A percentile compares a stretch with the other conserved stretches of the same genome.
Evolutionary conservation across 1,139 yeast species (phyloP).

Genomic region (Debaryomyces udenii): DNA sequence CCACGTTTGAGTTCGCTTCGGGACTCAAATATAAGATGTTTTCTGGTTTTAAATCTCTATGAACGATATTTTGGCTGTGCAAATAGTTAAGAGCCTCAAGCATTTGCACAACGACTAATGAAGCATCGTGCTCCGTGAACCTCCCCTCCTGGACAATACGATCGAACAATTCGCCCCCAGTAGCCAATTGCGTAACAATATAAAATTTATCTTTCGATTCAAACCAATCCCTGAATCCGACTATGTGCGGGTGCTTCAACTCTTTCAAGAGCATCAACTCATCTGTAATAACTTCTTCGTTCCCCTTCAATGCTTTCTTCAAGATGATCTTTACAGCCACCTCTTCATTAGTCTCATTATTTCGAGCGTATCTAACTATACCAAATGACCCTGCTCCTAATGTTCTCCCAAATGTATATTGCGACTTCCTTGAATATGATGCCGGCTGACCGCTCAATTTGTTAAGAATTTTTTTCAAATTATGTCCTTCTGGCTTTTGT

Average conservation of each 20-base stretch:
- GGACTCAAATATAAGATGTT: conserved; percentile 69
- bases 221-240: conserved; percentile 84
- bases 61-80: conserved; percentile 77
- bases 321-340: conserved; percentile 87
- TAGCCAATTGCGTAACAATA: conserved; percentile 77
- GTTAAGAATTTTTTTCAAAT: conserved; percentile 42
- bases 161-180: conserved; percentile 91
- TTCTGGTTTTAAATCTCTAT: conserved; percentile 90
- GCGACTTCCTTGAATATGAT: conserved; percentile 62
- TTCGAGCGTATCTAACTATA: conserved; percentile 77
- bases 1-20: conserved; percentile 62
- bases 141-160: conserved; percentile 74
- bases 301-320: conserved; percentile 79
- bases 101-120: conserved; percentile 66
- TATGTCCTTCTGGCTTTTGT: conserved; percentile 16
- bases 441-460: conserved; percentile 75
- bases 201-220: conserved; percentile 80
- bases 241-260: conserved; percentile 78
- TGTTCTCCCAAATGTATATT: conserved; percentile 74
- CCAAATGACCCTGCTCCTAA: conserved; percentile 94
- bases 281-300: conserved; percentile 70
- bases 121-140: conserved; percentile 86
- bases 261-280: conserved; percentile 70
- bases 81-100: conserved; percentile 74
- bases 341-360: conserved; percentile 59